Evolutionary conservation across 495 filamentous ascomycete species (phyloP).

Genomic region (Podospora pseudocomata): DNA sequence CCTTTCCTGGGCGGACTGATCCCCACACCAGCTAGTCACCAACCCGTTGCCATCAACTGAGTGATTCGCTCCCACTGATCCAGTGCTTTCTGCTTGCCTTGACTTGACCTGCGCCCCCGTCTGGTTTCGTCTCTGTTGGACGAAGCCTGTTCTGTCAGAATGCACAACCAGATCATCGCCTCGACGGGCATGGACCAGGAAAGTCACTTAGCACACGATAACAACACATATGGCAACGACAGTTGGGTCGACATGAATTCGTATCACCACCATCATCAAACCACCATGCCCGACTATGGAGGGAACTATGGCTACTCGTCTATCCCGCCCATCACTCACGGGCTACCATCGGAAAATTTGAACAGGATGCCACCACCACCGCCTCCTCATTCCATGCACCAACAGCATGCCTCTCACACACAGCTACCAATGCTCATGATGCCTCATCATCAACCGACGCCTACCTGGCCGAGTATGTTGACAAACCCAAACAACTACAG

Average conservation of each 20-base stretch:
- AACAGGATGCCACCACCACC: conserved; percentile 44
- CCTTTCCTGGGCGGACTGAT: conserved; percentile 26
- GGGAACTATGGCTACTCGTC: conserved; percentile 30
- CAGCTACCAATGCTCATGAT: conserved; percentile 59
- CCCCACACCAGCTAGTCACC: conserved; percentile 19
- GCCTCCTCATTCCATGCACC: conserved; percentile 35
- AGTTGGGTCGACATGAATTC: conserved; percentile 47
- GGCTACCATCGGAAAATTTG: conserved; percentile 45
- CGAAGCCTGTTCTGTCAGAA: conserved; percentile 35
- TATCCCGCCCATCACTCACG: conserved; percentile 44
- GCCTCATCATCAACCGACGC: conserved; percentile 53
- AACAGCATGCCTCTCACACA: conserved; percentile 36
- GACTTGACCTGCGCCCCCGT: conserved; percentile 28
- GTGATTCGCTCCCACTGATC: conserved; percentile 19
- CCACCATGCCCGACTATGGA: conserved; percentile 46
- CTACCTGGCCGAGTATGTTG: conserved; percentile 68
- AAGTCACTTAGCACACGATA: conserved; percentile 45
- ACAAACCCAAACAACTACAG: conserved; percentile 50
- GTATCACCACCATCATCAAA: conserved; percentile 39
- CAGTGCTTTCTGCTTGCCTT: conserved; percentile 17
- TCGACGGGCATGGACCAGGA: conserved; percentile 48
- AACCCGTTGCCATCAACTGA: conserved; percentile 17
- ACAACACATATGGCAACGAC: conserved; percentile 35
- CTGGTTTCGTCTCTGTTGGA: conserved; percentile 29
- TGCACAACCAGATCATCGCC: conserved; percentile 50